phyloP scores from a whole-genome alignment of 257 asterid species.

The Lantana camara region DNA sequence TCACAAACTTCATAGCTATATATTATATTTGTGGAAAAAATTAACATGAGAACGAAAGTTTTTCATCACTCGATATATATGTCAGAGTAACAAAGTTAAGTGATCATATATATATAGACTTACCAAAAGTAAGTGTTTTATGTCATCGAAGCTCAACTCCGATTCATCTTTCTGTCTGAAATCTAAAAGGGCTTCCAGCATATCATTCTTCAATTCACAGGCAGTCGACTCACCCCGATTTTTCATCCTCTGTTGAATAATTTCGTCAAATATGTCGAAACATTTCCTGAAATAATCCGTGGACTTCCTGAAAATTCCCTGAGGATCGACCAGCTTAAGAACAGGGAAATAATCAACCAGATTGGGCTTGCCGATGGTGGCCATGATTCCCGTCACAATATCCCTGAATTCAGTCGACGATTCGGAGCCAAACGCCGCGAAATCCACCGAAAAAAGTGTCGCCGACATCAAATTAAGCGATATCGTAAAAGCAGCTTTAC shows the following conservation, averaged over 20 bases:
- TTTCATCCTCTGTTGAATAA: conserved; percentile 20
- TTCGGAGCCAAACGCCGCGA: conserved; percentile 15
- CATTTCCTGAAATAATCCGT: background rate
- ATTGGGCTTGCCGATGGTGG: conserved; percentile 1
- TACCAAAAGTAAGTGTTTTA: conserved; percentile 29
- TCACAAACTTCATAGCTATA: no score
- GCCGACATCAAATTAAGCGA: conserved; percentile 31
- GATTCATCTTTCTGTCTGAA: background rate
- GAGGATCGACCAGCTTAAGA: conserved; percentile 24
- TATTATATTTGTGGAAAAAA: no score
- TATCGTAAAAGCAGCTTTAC: conserved; percentile 29
- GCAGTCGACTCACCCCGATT: background rate
- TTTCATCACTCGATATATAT: no score
- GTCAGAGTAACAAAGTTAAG: no score
- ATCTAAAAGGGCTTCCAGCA: conserved; percentile 37
- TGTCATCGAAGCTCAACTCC: conserved; percentile 17
- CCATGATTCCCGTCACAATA: conserved; percentile 19
- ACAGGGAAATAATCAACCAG: conserved; percentile 30
- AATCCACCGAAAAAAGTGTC: conserved; percentile 27
- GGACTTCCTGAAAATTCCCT: conserved; percentile 16
- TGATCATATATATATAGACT: background rate
- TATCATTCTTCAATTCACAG: conserved; percentile 12
- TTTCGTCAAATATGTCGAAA: conserved; percentile 22
- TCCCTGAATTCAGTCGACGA: conserved; percentile 29
- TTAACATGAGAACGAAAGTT: no score